phyloP scores from a whole-genome alignment of 2,329 filamentous ascomycete species.

The Sordariomycetes sp. region DNA sequence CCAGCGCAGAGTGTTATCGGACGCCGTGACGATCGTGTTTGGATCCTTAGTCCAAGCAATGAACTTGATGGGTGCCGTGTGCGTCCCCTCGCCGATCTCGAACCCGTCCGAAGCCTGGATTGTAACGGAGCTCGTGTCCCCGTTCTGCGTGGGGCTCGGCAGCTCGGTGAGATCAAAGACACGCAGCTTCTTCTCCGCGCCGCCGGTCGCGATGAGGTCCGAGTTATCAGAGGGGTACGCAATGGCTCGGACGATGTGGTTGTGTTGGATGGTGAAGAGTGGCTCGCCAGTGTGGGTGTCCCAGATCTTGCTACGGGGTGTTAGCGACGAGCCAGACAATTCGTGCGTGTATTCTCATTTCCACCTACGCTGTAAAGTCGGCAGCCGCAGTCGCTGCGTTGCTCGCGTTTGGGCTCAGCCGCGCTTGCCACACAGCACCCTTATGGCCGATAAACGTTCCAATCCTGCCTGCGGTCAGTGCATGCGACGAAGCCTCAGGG shows the following conservation, averaged over 20 bases:
- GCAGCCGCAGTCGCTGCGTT: constrained; percentile 89
- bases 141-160: constrained; percentile 19
- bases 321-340: constrained; percentile 15
- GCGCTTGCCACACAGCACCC: constrained; percentile 93
- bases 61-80: constrained; percentile 85
- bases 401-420: constrained; percentile 77
- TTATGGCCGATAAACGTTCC: constrained; percentile 98
- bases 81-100: constrained; percentile 78
- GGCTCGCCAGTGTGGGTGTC: constrained; percentile 91
- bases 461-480: constrained; percentile 53
- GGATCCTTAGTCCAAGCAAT: constrained; percentile 89
- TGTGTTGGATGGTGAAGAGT: constrained; percentile 76
- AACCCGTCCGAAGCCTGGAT: constrained; percentile 57
- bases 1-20: constrained; percentile 89
- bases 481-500: not conserved
- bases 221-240: constrained; percentile 76
- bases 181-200: constrained; percentile 91
- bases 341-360: not conserved
- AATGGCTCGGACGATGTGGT: constrained; percentile 89
- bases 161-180: constrained; percentile 76
- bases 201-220: constrained; percentile 84
- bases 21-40: constrained; percentile 82
- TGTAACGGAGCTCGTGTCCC: constrained; percentile 18
- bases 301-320: constrained; percentile 72
- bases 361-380: constrained; percentile 78